Evolutionary conservation across 768 basidiomycete genomes (phyloP), one percentile per base, ranked within the genome.

Genomic region (Mrakia frigida): DNA sequence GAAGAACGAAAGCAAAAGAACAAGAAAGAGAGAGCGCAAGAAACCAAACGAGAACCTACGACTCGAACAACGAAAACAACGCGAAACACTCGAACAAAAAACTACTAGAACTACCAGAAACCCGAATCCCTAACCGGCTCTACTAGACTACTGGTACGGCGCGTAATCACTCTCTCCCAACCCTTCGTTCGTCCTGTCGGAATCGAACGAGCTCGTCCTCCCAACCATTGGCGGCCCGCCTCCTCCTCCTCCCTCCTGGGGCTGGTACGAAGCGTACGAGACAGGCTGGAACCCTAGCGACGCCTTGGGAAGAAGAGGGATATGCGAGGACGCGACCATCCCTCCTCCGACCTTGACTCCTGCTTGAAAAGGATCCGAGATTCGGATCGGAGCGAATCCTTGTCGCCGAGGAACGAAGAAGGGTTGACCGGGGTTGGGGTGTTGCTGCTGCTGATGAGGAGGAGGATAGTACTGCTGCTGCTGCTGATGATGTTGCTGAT

Each of bases 141-240:
- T n/a, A n/a, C n/a, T n/a, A n/a, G n/a, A n/a, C n/a, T 25, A 52
- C 43, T 71, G 50, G 69, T 71, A 63, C 61, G 61, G n/a, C 61
- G 31, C 31, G 33, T 63, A 37, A 7, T 37, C 61, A 16, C 60
- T 35, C 33, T 28, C 60, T 4, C 28, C 28, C 10, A n/a, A 61
- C 31, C n/a, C 60, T 16, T 61, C 61, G 61, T 63, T 61, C 61
- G 61, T 63, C 61, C 61, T 63, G 33, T 63, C 61, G 5, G 61
- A 63, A 14, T 63, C 61, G 35, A 63, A 63, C 61, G 61, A 63
- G 6, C 31, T 21, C 61, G 61, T 33, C 33, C 59, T 60, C 59
- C 59, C 59, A 4, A n/a, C 59, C 59, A 60, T 60, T 18, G 46
- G 56, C 56, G 61, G 18, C 9, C 61, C n/a, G 7, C 31, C 13